Base-by-base conservation (phyloP, 2,329 filamentous ascomycete species). In the Aaosphaeria arxii region DNA sequence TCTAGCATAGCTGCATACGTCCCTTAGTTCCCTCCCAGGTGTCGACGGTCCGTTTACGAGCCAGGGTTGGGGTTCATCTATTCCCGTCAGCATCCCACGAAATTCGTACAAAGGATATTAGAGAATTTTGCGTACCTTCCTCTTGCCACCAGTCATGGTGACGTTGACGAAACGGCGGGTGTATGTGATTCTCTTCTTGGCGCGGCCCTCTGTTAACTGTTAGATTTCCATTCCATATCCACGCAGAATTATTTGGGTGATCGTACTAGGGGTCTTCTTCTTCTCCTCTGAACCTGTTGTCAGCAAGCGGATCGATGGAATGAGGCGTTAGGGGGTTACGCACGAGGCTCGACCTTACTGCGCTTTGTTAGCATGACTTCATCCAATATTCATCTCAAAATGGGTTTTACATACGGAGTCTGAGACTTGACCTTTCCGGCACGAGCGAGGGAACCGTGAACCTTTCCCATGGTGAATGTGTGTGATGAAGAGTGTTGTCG, bases 151-250 rank as follows among this genome's bases (percentile, higher is more conserved):
- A 62, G 91, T 95, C 79, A 96, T 84, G 71, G 89, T 94, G 74
- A 97, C 91, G 80, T 97, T 96, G 67, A 97, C 91, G 82, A 97
- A 97, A 71, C 92, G 91, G 76, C 92, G 88, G 68, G 90, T 96
- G 85, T 96, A 96, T 76, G 84, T 86, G 75, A 95, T 86, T 72
- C 92, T 86, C 91, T 97, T 97, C 81, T 94, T 90, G 67, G 92
- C 92, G 73, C 92, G 91, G 73, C 92, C 92, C 86, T 96, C 17
- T 24, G 17, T 24, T 24, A 24, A 24, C 17, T 24, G 17, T 24
- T 24, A 24, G 17, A 24, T 24, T 24, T 24, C 17, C 17, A 24
- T 24, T 24, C 17, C 17, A 24, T 24, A 24, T 24, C 17, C 17
- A 24, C 17, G 17, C 17, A 24, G 17, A 24, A 24, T 24, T 24